Percentiles rank a stretch among this genome's conserved stretches.
Conservation (phyloP, 805 yeast species). For the Schwanniomyces yamadae region DNA sequence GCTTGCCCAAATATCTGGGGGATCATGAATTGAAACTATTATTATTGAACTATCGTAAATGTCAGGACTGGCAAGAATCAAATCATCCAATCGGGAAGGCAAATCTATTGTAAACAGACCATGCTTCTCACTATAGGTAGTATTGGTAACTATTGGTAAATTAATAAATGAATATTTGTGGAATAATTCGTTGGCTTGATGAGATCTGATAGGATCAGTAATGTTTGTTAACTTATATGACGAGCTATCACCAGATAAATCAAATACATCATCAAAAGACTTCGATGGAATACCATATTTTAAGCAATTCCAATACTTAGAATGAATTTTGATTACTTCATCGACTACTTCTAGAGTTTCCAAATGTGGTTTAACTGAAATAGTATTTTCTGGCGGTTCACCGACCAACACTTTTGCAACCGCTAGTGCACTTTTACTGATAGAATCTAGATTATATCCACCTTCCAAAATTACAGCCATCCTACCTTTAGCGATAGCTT, state of each 20-base stretch:
- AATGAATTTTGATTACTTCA: conserved; percentile 75
- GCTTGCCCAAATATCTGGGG: conserved; percentile 90
- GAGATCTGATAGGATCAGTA: conserved; percentile 72
- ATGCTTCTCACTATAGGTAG: conserved; percentile 18
- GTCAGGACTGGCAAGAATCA: conserved; percentile 68
- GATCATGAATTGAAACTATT: conserved; percentile 78
- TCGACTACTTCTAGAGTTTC: conserved; percentile 80
- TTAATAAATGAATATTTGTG: conserved; percentile 57
- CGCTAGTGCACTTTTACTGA: conserved; percentile 84
- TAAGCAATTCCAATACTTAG: conserved; percentile 84
- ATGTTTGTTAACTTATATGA: conserved; percentile 47
- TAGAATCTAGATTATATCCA: conserved; percentile 91
- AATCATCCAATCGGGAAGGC: conserved; percentile 57
- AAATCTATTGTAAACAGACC: conserved; percentile 35
- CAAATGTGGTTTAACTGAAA: conserved; percentile 62
- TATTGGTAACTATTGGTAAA: conserved; percentile 55
- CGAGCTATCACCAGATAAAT: conserved; percentile 24
- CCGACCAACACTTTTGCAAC: conserved; percentile 91
- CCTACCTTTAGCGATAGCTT: conserved; percentile 84
- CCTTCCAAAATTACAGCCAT: conserved; percentile 92
- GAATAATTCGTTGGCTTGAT: conserved; percentile 61
- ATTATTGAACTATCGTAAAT: conserved; percentile 64
- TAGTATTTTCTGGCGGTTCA: conserved; percentile 86
- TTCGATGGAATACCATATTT: conserved; percentile 58
- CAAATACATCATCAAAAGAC: conserved; percentile 40